A percentile compares a stretch with the other conserved stretches of the same genome.
phyloP scores from a whole-genome alignment of 257 asterid species.

The Salvia miltiorrhiza region DNA sequence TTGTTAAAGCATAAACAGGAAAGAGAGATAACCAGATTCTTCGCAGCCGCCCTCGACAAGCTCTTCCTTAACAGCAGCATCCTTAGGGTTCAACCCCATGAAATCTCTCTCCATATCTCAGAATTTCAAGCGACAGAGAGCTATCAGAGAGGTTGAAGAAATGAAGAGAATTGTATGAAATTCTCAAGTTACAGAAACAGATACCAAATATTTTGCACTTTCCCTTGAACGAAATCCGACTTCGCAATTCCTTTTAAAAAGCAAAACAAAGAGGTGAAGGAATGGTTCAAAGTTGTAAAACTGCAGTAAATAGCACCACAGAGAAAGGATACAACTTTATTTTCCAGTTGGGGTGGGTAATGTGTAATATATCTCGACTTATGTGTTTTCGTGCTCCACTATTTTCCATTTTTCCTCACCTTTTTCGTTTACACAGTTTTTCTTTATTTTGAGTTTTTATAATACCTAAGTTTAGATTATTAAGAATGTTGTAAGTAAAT shows the following conservation, averaged over 20 bases:
- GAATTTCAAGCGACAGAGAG: neutral
- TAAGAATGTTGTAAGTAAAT: no score
- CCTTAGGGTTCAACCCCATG: constrained; percentile 57
- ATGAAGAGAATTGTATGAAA: constrained; percentile 1
- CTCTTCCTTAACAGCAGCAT: constrained; percentile 54
- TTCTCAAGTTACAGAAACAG: neutral
- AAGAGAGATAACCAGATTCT: constrained; percentile 47
- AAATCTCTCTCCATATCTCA: constrained; percentile 75
- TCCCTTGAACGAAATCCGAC: constrained; percentile 8
- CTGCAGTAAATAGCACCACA: constrained; percentile 21
- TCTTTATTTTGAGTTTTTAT: neutral
- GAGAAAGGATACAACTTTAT: constrained; percentile 12
- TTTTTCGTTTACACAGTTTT: neutral
- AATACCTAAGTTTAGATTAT: neutral
- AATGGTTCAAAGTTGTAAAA: constrained; percentile 25
- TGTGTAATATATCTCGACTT: neutral
- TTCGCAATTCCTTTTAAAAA: neutral
- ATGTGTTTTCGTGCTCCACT: neutral
- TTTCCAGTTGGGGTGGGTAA: constrained; percentile 15
- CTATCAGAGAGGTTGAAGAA: no score
- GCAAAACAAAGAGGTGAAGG: neutral
- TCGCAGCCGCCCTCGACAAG: constrained; percentile 40
- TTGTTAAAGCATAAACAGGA: neutral
- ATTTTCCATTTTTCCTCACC: no score
- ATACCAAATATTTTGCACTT: neutral